Base-by-base conservation (phyloP, 192 early-diverging fungal genomes). In the Dimargaris verticillata region DNA sequence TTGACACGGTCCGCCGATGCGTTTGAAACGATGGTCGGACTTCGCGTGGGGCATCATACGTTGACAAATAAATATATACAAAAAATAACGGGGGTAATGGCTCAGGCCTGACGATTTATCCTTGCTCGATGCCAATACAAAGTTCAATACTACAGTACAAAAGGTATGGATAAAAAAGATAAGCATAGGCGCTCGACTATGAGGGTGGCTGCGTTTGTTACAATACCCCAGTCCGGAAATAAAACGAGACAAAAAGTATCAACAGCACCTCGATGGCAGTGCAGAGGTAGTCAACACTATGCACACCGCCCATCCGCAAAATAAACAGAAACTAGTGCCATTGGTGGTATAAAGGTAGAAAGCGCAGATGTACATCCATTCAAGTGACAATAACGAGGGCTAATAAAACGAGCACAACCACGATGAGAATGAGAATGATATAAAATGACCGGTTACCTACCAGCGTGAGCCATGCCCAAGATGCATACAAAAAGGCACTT, bases 321-420 rank as follows among this genome's bases (percentile, higher is more conserved):
- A 54, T 26, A 24, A 54, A 54, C 14, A 28, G 17, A 54, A 24
- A 54, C 53, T 24, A 28, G 53, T 54, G 26, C 53, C 17, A 28
- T 25, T 17, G 22, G 18, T 22, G 4, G 47, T 22, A 22, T 48
- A 20, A 22, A 22, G 26, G 13, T 6, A 14, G 26, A 54, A 26
- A 25, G 26, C 26, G 26, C 3, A 22, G 3, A 28, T 15, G 22
- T 15, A 15, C 1, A 54, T 54, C 3, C 15, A 15, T 15, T 33
- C 38, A 58, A 22, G 55, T 58, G 41, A 58, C 28, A 22, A 58
- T 58, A 33, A 58, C 55, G 29, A 58, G 41, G 38, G 55, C 55
- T n/a, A 58, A 0, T 14, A 58, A 22, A 26, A 58, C 41, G 28
- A 58, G 41, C 18, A 58, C 38, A 22, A 41, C 38, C 15, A 42